Evolutionary conservation across 352 stramenopile genomes (phyloP), one percentile per base, ranked within the genome.

Genomic region (Globisporangium camurandrum): DNA sequence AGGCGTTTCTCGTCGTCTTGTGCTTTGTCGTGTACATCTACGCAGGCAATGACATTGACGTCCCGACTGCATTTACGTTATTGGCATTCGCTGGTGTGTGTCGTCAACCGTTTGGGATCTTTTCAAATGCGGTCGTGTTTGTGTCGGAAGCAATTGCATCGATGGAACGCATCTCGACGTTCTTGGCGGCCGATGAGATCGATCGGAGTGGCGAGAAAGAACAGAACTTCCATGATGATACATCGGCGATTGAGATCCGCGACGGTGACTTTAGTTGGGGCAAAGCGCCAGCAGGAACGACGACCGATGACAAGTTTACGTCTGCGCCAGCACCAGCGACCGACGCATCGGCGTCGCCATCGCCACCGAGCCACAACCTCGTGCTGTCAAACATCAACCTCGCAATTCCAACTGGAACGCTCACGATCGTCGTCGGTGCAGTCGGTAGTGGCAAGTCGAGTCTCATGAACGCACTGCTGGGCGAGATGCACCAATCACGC

Each of bases 401-500:
- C 37, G 28, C 77, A 31, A 71, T 74, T 30, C 46, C 62, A 17
- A 50, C 53, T 1, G 82, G 75, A 2, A 50, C 52, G 30, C 57
- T 69, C 31, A 61, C 45, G 16, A 57, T 61, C 24, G 44, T 86
- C 37, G 71, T 83, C 1, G 75, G 75, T 9, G 59, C 60, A 4
- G 71, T 84, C 10, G 71, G 70, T 3, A 56, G 56, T 0, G 75
- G 75, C 12, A 86, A 86, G 47, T 77, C 75, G 10, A 84, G 69
- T 37, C 56, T 86, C 9, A 9, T 86, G 11, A 71, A 61, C 23
- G 69, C 65, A 3, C 37, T 86, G 3, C 58, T 86, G 0, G 74
- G 74, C 0, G 69, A 77, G 42, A 86, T 86, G 74, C 43, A 58
- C 10, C 57, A 48, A 12, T 56, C 51, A 1, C 46, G 39, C 3